phyloP scores from a whole-genome alignment of 257 asterid species.

The Phtheirospermum japonicum region DNA sequence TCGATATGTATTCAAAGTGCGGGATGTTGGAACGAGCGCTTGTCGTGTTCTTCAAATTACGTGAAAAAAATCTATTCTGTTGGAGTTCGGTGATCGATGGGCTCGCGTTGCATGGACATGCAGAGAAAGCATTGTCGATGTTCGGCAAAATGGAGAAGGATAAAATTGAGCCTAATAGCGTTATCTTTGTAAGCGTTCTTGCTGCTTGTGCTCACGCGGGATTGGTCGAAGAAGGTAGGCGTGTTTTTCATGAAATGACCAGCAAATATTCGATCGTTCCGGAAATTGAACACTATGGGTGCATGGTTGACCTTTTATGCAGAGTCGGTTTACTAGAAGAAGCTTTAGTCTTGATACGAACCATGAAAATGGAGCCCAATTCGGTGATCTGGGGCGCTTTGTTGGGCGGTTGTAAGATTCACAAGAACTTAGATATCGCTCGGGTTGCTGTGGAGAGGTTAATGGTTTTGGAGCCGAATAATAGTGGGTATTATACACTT shows the following conservation, averaged over 20 bases:
- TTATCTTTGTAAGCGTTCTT: constrained; percentile 68
- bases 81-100: constrained; percentile 85
- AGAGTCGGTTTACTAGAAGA: constrained; percentile 77
- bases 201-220: constrained; percentile 84
- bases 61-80: constrained; percentile 61
- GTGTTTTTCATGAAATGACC: constrained; percentile 53
- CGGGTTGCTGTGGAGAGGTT: constrained; percentile 54
- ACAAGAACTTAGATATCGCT: constrained; percentile 66
- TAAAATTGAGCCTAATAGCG: constrained; percentile 56
- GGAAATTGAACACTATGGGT: constrained; percentile 73
- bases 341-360: constrained; percentile 56
- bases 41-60: constrained; percentile 59
- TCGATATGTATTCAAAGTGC: constrained; percentile 85
- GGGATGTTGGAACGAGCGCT: constrained; percentile 71
- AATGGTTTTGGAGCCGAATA: constrained; percentile 56
- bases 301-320: constrained; percentile 76
- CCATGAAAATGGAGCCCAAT: constrained; percentile 73
- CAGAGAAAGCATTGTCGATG: constrained; percentile 53
- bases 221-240: constrained; percentile 63
- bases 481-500: constrained; percentile 56
- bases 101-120: constrained; percentile 69
- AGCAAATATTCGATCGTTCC: constrained; percentile 44
- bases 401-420: constrained; percentile 71
- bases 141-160: constrained; percentile 54
- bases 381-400: constrained; percentile 76